phyloP scores from a whole-genome alignment of 2,329 filamentous ascomycete genomes.

The Microcyclospora tardicrescens region DNA sequence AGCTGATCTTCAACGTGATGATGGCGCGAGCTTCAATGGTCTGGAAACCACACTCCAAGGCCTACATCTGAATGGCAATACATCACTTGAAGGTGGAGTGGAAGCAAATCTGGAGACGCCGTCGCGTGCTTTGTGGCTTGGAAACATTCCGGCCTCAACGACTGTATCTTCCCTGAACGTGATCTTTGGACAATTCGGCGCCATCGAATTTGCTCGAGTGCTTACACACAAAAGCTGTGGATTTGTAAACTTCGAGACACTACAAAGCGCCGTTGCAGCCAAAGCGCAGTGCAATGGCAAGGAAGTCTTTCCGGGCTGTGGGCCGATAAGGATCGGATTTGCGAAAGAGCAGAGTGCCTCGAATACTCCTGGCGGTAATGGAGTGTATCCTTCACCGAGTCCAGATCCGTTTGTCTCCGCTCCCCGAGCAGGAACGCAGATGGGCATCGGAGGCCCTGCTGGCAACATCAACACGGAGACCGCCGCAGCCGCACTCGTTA shows the following conservation, averaged over 20 bases:
- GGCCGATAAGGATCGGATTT: slow-evolving; percentile 90
- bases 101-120: slow-evolving; percentile 76
- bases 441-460: slow-evolving; percentile 14
- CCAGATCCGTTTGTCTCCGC: slow-evolving; percentile 59
- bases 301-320: slow-evolving; percentile 94
- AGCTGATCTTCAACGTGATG: slow-evolving; percentile 59
- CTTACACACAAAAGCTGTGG: slow-evolving; percentile 98
- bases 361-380: slow-evolving; percentile 76
- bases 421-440: slow-evolving; percentile 24
- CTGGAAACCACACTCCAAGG: slow-evolving; percentile 71
- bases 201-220: slow-evolving; percentile 82
- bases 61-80: slow-evolving; percentile 60
- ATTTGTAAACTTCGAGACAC: slow-evolving; percentile 90
- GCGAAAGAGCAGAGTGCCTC: slow-evolving; percentile 88
- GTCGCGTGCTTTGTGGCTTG: slow-evolving; percentile 89
- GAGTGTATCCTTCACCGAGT: slow-evolving; percentile 78
- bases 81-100: slow-evolving; percentile 51
- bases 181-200: slow-evolving; percentile 88
- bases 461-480: slow-evolving; percentile 31
- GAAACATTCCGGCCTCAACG: slow-evolving; percentile 92
- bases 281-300: slow-evolving; percentile 85
- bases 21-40: slow-evolving; percentile 67
- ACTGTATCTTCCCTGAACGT: slow-evolving; percentile 89
- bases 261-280: slow-evolving; percentile 82
- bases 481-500: slow-evolving; percentile 45